A percentile compares a stretch with the other conserved stretches of the same genome.
Evolutionary conservation across 768 basidiomycete species (phyloP).

Genomic region (Tricholoma saponaceum): DNA sequence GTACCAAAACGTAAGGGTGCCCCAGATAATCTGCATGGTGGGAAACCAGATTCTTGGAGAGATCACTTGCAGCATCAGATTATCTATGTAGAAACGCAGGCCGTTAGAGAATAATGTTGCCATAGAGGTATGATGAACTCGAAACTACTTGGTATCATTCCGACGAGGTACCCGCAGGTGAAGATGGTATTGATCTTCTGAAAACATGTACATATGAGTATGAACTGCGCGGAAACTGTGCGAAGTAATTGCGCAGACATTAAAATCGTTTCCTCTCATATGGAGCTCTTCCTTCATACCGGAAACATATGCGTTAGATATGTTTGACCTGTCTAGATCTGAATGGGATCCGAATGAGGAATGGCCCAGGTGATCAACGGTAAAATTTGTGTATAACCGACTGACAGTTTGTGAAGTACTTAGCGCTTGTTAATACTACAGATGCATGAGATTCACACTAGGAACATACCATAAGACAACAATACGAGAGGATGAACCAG

Average conservation of each 20-base stretch:
- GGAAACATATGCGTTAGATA: conserved; percentile 74
- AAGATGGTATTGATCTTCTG: conserved; percentile 68
- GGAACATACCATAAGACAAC: conserved; percentile 57
- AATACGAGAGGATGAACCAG: conserved; percentile 67
- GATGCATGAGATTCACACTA: conserved; percentile 6
- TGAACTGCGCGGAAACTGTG: conserved; percentile 3
- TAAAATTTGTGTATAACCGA: not conserved
- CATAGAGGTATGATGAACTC: not conserved
- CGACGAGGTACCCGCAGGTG: conserved; percentile 72
- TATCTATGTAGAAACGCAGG: conserved; percentile 36
- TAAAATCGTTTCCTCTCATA: conserved; percentile 62
- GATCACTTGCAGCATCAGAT: conserved; percentile 60
- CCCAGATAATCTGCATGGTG: conserved; percentile 62
- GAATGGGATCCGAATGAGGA: conserved; percentile 1
- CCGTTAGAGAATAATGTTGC: not conserved
- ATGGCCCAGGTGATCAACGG: not conserved
- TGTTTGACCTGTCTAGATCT: conserved; percentile 68
- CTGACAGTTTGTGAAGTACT: conserved; percentile 68
- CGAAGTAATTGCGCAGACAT: conserved; percentile 34
- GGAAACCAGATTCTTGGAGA: conserved; percentile 67
- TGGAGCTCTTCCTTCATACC: conserved; percentile 72
- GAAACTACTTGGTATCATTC: conserved; percentile 62
- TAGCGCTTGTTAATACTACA: conserved; percentile 7
- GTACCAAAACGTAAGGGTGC: conserved; percentile 59
- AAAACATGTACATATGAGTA: not conserved